Evolutionary conservation across 768 basidiomycete species (phyloP), one percentile per base, ranked within the genome.

Genomic region (Peribolospora baueri): DNA sequence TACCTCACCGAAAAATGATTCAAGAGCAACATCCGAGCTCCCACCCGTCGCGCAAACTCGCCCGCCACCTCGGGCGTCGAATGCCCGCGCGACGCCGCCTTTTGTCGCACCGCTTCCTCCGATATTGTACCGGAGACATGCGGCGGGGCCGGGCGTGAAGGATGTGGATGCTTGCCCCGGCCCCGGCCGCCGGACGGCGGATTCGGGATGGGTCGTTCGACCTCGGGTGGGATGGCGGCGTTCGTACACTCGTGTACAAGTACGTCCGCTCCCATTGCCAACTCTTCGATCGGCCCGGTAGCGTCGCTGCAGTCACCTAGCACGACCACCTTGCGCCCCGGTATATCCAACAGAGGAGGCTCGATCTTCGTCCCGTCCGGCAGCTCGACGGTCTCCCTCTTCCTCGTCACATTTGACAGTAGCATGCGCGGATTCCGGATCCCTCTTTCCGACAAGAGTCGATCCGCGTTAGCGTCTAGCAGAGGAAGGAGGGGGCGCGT

Each of bases 231-330:
- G 43, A 88, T 75, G 59, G 73, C 74, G 0, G 80, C 77, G 62
- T 87, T 84, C 2, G 82, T 85, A 1, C 80, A 77, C 67, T 88
- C 85, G 65, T 88, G 86, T n/a, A 87, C 71, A 14, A 87, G 72
- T n/a, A 87, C 70, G 39, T 78, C 75, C 40, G 80, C 75, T 53
- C 76, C 76, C 64, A 67, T 65, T 14, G 81, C 81, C 36, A 73
- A 66, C 51, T 82, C 74, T 1, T 70, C 62, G 38, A 59, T 48
- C 4, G 74, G 72, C 0, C 79, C 47, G 5, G 51, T 60, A 13
- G 68, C 73, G 61, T 86, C 78, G 58, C 68, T 75, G 1, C 82
- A 84, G 63, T 87, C 84, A 0, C 85, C 85, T 4, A 86, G 71
- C 49, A 86, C 73, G 37, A 79, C 79, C 46, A 88, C 65, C 63